phyloP scores from a whole-genome alignment of 2,329 filamentous ascomycete species.

The Drechslerella dactyloides region DNA sequence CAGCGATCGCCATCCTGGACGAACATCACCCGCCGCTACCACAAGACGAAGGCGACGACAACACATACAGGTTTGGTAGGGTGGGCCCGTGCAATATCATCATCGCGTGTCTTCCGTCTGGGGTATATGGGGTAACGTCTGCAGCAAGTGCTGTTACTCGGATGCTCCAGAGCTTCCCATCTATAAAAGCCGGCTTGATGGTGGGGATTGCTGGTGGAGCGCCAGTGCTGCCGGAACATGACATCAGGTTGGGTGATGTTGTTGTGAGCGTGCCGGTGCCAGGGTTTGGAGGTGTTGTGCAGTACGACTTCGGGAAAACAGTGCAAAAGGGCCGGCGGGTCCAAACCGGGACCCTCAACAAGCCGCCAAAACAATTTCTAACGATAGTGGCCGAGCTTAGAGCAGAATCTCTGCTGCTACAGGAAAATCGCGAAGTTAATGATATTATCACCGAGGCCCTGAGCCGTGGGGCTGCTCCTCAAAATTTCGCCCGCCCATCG shows the following conservation, averaged over 20 bases:
- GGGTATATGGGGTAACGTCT: conserved; percentile 7
- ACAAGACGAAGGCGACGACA: conserved; percentile 9
- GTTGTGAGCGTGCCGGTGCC: conserved; percentile 17
- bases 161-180: conserved; percentile 20
- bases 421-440: conserved; percentile 4
- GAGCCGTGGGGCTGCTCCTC: background rate
- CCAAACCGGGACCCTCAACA: no score
- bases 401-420: no score
- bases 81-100: conserved; percentile 17
- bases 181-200: conserved; percentile 12
- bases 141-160: conserved; percentile 1
- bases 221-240: background rate
- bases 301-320: conserved; percentile 14
- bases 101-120: conserved; percentile 15
- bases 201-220: conserved; percentile 22
- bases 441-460: no score
- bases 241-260: conserved; percentile 21
- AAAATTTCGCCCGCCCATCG: conserved; percentile 5
- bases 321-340: conserved; percentile 5
- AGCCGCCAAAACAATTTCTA: conserved; percentile 11
- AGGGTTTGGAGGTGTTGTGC: conserved; percentile 11
- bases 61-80: conserved; percentile 18
- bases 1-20: conserved; percentile 13
- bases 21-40: conserved; percentile 7
- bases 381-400: conserved; percentile 7